These are phyloP conservation scores for Microdochium trichocladiopsis DNA, from an alignment of 2,329 filamentous ascomycete genomes.

Conservation along the genomic window DNA sequence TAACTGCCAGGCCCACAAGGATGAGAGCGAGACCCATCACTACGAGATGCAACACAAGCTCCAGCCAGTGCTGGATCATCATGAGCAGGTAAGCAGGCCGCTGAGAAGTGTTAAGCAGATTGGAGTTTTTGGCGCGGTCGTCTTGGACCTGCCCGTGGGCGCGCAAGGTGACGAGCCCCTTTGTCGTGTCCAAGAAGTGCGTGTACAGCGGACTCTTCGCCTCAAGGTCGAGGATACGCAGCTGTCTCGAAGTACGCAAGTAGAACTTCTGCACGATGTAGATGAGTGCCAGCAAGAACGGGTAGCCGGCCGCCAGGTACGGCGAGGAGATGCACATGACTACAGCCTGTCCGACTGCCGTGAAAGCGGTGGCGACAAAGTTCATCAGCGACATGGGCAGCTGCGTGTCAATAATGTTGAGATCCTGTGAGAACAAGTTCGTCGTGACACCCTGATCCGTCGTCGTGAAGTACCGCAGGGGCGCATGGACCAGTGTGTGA, in stretches of 20 bases:
- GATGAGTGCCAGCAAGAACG: constrained; percentile 28
- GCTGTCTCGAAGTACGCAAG: constrained; percentile 42
- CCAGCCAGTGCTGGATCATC: constrained; percentile 33
- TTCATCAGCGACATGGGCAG: constrained; percentile 21
- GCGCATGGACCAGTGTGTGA: constrained; percentile 28
- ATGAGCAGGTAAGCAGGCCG: constrained; percentile 43
- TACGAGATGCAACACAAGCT: constrained; percentile 10
- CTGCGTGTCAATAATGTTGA: constrained; percentile 28
- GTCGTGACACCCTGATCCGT: constrained; percentile 25
- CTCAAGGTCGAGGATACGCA: constrained; percentile 43
- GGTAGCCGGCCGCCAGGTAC: constrained; percentile 34
- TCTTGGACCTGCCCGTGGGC: constrained; percentile 39
- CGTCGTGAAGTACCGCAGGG: constrained; percentile 24
- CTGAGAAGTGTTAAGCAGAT: constrained; percentile 39
- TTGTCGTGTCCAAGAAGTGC: constrained; percentile 39
- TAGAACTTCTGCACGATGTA: constrained; percentile 41
- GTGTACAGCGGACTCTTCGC: constrained; percentile 38
- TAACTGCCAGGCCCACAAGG: constrained; percentile 13
- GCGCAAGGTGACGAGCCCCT: constrained; percentile 39
- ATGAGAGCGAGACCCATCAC: constrained; percentile 14
- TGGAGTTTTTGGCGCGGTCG: constrained; percentile 31
- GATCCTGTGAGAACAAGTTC: constrained; percentile 31
- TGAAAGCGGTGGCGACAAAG: neutral
- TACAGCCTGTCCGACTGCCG: constrained; percentile 30
- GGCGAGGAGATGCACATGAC: constrained; percentile 29